Evolutionary conservation across 2,329 filamentous ascomycete species (phyloP).

Genomic region (Colletotrichum tropicale): DNA sequence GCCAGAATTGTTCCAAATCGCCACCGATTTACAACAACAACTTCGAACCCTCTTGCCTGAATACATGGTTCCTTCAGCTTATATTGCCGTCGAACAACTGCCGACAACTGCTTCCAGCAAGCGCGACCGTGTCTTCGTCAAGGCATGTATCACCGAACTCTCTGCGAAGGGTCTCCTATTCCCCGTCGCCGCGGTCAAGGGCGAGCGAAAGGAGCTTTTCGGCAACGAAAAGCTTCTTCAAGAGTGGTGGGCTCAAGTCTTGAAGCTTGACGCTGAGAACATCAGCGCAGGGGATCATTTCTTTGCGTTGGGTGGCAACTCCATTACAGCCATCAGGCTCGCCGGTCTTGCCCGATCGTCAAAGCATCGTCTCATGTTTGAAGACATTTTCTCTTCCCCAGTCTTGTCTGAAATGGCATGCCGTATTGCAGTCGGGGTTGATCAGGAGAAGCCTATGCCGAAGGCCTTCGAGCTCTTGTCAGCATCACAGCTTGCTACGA

Average conservation of each 20-base stretch:
- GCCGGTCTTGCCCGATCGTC: not conserved
- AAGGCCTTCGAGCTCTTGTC: not conserved
- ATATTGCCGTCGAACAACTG: conserved; percentile 27
- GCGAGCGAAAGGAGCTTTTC: not conserved
- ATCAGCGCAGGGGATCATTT: not conserved
- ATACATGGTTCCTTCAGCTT: conserved; percentile 40
- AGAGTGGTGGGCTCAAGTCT: not conserved
- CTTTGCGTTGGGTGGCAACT: conserved; percentile 4
- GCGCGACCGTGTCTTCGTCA: conserved; percentile 21
- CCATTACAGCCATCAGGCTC: not conserved
- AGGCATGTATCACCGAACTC: not conserved
- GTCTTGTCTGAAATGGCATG: not conserved
- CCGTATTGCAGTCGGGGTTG: not conserved
- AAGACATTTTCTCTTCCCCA: not conserved
- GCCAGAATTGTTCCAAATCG: not conserved
- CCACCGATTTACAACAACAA: conserved; percentile 24
- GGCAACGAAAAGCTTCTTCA: not conserved
- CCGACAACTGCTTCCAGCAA: conserved; percentile 24
- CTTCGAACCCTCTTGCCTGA: conserved; percentile 36
- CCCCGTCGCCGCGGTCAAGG: not conserved
- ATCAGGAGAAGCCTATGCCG: not conserved
- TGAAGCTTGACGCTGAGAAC: not conserved
- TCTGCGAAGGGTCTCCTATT: not conserved
- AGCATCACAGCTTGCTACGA: not conserved
- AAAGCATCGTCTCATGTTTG: not conserved